Percentiles rank a stretch among this genome's conserved stretches.
Evolutionary conservation across 2,329 filamentous ascomycete genomes (phyloP).

Genomic region (Sporothrix variecibatus): DNA sequence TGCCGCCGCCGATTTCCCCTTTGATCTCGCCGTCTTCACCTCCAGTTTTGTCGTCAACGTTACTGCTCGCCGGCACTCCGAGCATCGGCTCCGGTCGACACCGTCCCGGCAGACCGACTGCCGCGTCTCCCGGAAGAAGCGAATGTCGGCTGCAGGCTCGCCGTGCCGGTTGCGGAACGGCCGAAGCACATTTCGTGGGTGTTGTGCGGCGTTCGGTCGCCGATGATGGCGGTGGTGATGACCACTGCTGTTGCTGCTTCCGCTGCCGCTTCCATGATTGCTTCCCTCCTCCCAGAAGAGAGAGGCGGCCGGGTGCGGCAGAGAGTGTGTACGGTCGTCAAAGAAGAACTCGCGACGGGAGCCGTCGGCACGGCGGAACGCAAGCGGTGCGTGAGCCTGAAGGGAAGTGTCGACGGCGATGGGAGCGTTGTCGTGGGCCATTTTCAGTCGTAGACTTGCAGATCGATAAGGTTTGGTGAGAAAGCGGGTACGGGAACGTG

Average conservation of each 20-base stretch:
- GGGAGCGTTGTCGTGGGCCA: not conserved
- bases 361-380: constrained; percentile 27
- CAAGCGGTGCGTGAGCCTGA: not conserved
- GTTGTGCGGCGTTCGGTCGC: not conserved
- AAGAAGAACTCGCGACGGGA: constrained; percentile 13
- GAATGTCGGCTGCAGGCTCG: constrained; percentile 25
- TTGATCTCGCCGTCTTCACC: not conserved
- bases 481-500: constrained; percentile 10
- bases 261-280: not conserved
- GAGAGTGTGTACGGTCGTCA: not conserved
- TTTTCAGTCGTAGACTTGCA: not conserved
- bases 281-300: not conserved
- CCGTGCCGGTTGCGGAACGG: constrained; percentile 26
- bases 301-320: not conserved
- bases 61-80: constrained; percentile 13
- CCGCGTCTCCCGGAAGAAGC: constrained; percentile 10
- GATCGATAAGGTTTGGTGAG: not conserved
- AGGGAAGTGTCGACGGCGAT: not conserved
- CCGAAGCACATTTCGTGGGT: constrained; percentile 26
- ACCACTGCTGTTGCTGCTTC: not conserved
- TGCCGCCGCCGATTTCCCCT: not conserved
- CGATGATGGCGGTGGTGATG: not conserved
- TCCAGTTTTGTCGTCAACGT: not conserved
- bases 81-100: constrained; percentile 23
- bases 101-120: constrained; percentile 25